These are phyloP conservation scores for Thymus quinquecostatus DNA, from an alignment of 257 asterid species.

Conservation along the genomic window DNA sequence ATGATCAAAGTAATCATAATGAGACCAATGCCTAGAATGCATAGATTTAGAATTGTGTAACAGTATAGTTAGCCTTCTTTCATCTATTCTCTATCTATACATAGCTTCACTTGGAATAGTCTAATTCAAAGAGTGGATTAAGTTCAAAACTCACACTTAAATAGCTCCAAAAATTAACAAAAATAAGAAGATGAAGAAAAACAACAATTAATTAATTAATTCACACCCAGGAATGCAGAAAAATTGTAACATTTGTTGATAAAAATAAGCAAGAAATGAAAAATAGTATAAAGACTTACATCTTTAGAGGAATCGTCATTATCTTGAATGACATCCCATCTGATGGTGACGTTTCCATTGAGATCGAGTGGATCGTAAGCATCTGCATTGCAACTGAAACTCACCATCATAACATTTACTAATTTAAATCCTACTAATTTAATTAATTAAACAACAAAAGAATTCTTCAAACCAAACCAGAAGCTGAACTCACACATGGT, in stretches of 20 bases:
- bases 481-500: slow-evolving; percentile 52
- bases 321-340: slow-evolving; percentile 69
- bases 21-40: no score
- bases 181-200: not conserved
- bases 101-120: no score
- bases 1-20: no score
- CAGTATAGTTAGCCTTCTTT: no score
- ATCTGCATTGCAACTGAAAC: slow-evolving; percentile 71
- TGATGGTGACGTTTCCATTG: slow-evolving; percentile 66
- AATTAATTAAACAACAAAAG: not conserved
- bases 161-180: not conserved
- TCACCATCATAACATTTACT: slow-evolving; percentile 43
- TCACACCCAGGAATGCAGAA: no score
- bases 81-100: no score
- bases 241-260: not conserved
- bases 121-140: not conserved
- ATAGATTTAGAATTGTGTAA: no score
- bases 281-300: slow-evolving; percentile 41
- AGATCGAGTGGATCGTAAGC: slow-evolving; percentile 87
- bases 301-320: slow-evolving; percentile 41
- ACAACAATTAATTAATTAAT: no score
- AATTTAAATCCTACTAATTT: not conserved
- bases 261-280: no score
- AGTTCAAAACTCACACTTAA: not conserved
- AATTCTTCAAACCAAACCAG: not conserved